These are phyloP conservation scores for Inosperma sp. DNA, from an alignment of 768 basidiomycete species.

Conservation along the genomic window DNA sequence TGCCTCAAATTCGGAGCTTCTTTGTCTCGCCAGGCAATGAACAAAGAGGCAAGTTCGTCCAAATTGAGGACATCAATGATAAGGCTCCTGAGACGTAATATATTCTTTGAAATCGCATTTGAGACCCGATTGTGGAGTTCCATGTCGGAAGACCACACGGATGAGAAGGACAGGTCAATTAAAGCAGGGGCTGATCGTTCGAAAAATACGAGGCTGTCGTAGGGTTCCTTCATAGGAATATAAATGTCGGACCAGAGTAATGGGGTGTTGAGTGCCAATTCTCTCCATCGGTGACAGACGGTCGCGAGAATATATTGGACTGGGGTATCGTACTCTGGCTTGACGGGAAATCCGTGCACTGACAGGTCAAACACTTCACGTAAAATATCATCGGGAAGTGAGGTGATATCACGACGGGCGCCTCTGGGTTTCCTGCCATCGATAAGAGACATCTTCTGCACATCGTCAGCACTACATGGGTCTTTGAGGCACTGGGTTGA, in stretches of 20 bases:
- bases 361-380: not conserved
- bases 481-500: not conserved
- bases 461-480: not conserved
- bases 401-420: not conserved
- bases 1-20: not conserved
- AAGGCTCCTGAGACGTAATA: conserved; percentile 9
- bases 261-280: conserved; percentile 23
- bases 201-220: conserved; percentile 21
- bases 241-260: conserved; percentile 28
- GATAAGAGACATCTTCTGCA: not conserved
- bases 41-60: conserved; percentile 4
- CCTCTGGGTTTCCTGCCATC: not conserved
- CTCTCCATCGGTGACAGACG: conserved; percentile 28
- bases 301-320: conserved; percentile 17
- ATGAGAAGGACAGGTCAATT: conserved; percentile 18
- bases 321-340: conserved; percentile 1
- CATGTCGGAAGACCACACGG: conserved; percentile 2
- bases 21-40: not conserved
- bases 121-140: conserved; percentile 1
- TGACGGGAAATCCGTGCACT: no score
- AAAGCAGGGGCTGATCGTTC: conserved; percentile 24
- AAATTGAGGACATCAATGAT: conserved; percentile 6
- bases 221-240: conserved; percentile 10
- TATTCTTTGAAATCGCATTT: conserved; percentile 6
- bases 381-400: not conserved